Evolutionary conservation across 1,284 basidiomycete species (phyloP), one percentile per base, ranked within the genome.

Genomic region (Pyrrhoderma lamaoense): DNA sequence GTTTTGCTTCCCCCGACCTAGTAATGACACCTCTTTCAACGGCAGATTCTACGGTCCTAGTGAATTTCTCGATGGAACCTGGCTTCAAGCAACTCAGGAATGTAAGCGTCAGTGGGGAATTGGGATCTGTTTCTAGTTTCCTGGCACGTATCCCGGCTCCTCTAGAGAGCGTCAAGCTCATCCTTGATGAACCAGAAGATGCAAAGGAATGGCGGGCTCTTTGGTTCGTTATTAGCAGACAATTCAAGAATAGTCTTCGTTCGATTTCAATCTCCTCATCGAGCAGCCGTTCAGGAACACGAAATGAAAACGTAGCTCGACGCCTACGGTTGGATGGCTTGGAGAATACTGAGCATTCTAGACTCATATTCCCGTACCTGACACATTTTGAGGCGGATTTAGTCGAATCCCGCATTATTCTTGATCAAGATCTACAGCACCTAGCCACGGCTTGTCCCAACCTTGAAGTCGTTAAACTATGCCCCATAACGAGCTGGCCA

Each of bases 181-280:
- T 80, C 60, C 80, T 89, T 56, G 85, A 88, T 57, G 85, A 88
- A 59, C 83, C 85, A 13, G 82, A 84, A 11, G 76, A 80, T 58
- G 73, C 72, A 54, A 74, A 74, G 11, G 84, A 86, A 60, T 89
- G 85, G 85, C 77, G 77, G 57, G 77, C 85, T 55, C 69, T 88
- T 18, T 83, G 76, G 43, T 65, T 66, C 38, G 63, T 82, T 60
- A 70, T 89, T 46, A 78, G 73, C 57, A 78, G 83, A 56, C 70
- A 74, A 57, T 85, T 85, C 59, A 71, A 74, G 19, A 62, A 70
- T 47, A 75, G 79, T 7, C 68, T 89, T 45, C 74, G 77, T 61
- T 74, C 74, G 9, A 64, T 88, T 51, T 74, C 75, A 50, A 72
- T 88, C 56, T 66, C 71, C 23, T 80, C 83, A 9, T 81, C 80